Evolutionary conservation across 208 protist genomes (phyloP).

Genomic region (Acanthamoeba castellanii): DNA sequence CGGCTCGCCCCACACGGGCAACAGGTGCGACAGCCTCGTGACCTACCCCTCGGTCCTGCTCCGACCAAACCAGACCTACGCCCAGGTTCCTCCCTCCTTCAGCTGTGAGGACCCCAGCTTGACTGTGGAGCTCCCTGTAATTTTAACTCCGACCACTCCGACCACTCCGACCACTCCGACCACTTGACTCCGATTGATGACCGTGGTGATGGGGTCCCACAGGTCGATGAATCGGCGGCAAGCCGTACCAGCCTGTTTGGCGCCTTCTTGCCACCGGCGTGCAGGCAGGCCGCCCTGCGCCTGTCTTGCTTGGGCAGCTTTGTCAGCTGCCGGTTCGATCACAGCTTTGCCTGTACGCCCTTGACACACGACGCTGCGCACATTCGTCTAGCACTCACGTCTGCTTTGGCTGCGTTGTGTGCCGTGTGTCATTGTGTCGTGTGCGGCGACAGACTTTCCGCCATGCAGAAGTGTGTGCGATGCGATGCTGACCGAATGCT

Average conservation of each 20-base stretch:
- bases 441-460: neutral
- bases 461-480: neutral
- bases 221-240: neutral
- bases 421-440: neutral
- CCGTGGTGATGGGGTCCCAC: no score
- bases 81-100: neutral
- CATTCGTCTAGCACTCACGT: no score
- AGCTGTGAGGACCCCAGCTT: no score
- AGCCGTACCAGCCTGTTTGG: neutral
- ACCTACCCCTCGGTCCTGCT: neutral
- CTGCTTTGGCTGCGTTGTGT: neutral
- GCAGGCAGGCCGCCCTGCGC: neutral
- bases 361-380: neutral
- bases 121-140: no score
- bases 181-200: no score
- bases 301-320: neutral
- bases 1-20: neutral
- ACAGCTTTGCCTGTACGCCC: neutral
- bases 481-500: neutral
- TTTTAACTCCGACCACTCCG: no score
- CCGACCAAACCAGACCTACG: conserved; percentile 22
- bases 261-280: neutral
- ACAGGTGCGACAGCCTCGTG: neutral
- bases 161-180: no score
- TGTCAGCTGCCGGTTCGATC: neutral